phyloP scores from a whole-genome alignment of 805 yeast species.

The Wickerhamiella occidentalis region DNA sequence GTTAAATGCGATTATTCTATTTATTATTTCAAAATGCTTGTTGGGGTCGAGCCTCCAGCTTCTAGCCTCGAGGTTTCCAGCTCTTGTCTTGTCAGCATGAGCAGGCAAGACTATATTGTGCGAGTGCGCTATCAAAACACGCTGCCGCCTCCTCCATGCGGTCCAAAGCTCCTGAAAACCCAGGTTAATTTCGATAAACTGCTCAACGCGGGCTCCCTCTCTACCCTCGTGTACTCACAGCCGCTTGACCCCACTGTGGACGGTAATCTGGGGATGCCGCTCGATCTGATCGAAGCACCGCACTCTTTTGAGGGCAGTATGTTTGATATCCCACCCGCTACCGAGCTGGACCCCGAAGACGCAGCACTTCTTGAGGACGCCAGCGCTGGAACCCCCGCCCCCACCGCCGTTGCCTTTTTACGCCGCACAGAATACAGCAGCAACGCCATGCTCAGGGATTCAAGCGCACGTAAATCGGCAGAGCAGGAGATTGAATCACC shows the following conservation, averaged over 20 bases:
- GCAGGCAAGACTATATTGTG: constrained; percentile 39
- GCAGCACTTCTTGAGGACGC: constrained; percentile 70
- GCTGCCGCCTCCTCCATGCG: constrained; percentile 85
- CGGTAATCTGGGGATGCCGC: constrained; percentile 53
- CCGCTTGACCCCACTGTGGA: constrained; percentile 48
- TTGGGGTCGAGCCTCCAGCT: no score
- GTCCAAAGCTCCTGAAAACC: constrained; percentile 69
- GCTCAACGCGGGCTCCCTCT: constrained; percentile 44
- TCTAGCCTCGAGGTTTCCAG: no score
- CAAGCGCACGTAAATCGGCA: neutral
- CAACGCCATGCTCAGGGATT: constrained; percentile 36
- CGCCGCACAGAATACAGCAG: constrained; percentile 79
- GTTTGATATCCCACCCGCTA: constrained; percentile 28
- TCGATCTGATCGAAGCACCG: constrained; percentile 56
- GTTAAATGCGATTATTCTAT: no score
- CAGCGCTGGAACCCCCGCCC: constrained; percentile 31
- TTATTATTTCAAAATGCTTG: no score
- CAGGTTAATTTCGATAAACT: constrained; percentile 35
- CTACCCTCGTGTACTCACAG: constrained; percentile 32
- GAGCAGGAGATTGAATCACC: constrained; percentile 32
- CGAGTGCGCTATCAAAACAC: constrained; percentile 73
- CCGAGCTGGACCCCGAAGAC: constrained; percentile 65
- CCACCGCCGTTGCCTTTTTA: constrained; percentile 51
- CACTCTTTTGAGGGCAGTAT: constrained; percentile 53
- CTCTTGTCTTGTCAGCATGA: neutral